Percentiles rank a stretch among this genome's conserved stretches.
phyloP scores from a whole-genome alignment of 345 rosid species.

The Ricinus communis region DNA sequence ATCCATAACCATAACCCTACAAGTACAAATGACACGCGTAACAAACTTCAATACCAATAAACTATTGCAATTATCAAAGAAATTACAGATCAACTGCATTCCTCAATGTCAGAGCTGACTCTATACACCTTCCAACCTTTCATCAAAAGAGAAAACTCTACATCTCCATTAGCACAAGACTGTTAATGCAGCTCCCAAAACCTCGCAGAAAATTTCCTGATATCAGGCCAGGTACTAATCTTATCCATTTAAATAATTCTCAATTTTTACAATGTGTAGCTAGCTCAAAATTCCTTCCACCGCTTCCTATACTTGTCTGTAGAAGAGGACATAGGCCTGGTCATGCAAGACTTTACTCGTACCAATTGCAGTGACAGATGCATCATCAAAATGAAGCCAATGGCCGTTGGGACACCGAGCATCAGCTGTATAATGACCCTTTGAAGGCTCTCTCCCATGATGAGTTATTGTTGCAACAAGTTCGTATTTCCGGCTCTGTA shows the following conservation, averaged over 20 bases:
- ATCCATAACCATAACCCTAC: too few relatives aligned
- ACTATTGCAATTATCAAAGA: neutral
- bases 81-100: constrained; percentile 1
- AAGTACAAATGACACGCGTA: too few relatives aligned
- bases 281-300: neutral
- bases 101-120: neutral
- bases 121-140: neutral
- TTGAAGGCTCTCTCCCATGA: constrained; percentile 88
- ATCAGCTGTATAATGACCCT: constrained; percentile 94
- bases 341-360: constrained; percentile 73
- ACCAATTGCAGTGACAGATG: constrained; percentile 64
- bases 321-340: constrained; percentile 94
- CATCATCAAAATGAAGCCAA: constrained; percentile 90
- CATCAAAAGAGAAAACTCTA: neutral
- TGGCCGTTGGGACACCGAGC: constrained; percentile 58
- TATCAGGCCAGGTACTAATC: neutral
- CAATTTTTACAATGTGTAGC: neutral
- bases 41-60: too few relatives aligned
- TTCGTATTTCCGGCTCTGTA: constrained; percentile 77
- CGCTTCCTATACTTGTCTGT: constrained; percentile 59
- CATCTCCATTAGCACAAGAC: too few relatives aligned
- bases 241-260: constrained; percentile 1
- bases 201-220: neutral
- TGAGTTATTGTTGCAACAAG: constrained; percentile 92
- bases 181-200: neutral